phyloP scores from a whole-genome alignment of 176 grass and related monocot species.

The Hordeum marinum region DNA sequence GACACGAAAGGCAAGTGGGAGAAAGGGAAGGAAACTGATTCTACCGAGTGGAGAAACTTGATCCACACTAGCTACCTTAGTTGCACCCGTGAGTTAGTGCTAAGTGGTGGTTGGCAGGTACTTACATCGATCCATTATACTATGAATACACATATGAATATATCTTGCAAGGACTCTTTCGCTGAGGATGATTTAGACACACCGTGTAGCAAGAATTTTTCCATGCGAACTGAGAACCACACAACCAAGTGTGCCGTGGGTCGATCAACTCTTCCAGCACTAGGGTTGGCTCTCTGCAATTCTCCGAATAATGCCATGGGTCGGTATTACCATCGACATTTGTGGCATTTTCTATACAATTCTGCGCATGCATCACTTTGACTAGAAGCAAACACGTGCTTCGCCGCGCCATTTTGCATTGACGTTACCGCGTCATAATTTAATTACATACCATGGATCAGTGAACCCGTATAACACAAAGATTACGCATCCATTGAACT shows the following conservation, averaged over 20 bases:
- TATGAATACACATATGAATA: background rate
- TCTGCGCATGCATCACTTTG: too few relatives aligned
- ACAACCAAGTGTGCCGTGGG: background rate
- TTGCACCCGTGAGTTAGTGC: background rate
- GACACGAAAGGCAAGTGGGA: background rate
- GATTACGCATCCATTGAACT: too few relatives aligned
- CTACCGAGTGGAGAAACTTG: background rate
- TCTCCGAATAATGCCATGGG: background rate
- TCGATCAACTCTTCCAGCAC: background rate
- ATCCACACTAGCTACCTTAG: background rate
- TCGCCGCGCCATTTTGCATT: too few relatives aligned
- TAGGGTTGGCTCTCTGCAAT: background rate
- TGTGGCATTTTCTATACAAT: too few relatives aligned
- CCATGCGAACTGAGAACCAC: background rate
- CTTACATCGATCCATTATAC: background rate
- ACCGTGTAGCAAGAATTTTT: background rate
- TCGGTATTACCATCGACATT: too few relatives aligned
- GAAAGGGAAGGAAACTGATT: background rate
- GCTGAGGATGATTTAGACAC: background rate
- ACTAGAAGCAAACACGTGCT: too few relatives aligned
- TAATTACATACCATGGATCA: too few relatives aligned
- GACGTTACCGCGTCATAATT: too few relatives aligned
- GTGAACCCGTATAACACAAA: too few relatives aligned
- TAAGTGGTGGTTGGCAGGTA: background rate
- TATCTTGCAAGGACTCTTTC: background rate